Base-by-base conservation (phyloP, 371 early-diverging fungal species). In the Nematocida sp. region DNA sequence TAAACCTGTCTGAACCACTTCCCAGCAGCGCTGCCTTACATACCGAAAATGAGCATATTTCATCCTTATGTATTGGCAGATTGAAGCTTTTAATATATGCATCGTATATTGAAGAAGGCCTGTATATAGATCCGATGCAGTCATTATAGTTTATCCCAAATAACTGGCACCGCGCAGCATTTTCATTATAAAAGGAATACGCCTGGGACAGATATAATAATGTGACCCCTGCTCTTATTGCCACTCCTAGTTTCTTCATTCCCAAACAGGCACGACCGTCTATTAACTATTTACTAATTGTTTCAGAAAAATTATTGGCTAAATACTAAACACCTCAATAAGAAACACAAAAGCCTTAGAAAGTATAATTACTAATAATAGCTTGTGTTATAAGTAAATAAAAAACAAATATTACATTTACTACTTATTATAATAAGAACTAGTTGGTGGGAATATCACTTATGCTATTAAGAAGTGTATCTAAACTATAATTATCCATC, bases 21-120 rank as follows among this genome's bases (percentile, higher is more conserved):
- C 69, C 58, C 0, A 75, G 9, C 15, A 83, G 50, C 6, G 82
- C 83, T 18, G 69, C 73, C 40, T 76, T 64, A 52, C 85, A 85
- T 52, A 46, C 57, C 45, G 42, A 62, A 39, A 69, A 81, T 9
- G 27, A 60, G 55, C 85, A 85, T 15, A 47, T 39, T 40, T 61
- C 58, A 20, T 83, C 85, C 54, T 74, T 78, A 20, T 70, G 47
- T 42, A 85, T 60, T 46, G 83, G 85, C 23, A 85, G 27, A 69
- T 83, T 78, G 62, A 83, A 83, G 66, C 85, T 85, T 15, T 73
- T 54, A 20, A 80, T 39, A 61, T 73, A 85, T 23, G 73, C 62
- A 39, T 85, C 80, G 66, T 83, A 85, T 54, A 72, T 71, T 15
- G 56, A n/a, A 23, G 40, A 39, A 4, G 83, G 83, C 20, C 83